Evolutionary conservation across 805 yeast genomes (phyloP).

Genomic region (Candida nemodendra): DNA sequence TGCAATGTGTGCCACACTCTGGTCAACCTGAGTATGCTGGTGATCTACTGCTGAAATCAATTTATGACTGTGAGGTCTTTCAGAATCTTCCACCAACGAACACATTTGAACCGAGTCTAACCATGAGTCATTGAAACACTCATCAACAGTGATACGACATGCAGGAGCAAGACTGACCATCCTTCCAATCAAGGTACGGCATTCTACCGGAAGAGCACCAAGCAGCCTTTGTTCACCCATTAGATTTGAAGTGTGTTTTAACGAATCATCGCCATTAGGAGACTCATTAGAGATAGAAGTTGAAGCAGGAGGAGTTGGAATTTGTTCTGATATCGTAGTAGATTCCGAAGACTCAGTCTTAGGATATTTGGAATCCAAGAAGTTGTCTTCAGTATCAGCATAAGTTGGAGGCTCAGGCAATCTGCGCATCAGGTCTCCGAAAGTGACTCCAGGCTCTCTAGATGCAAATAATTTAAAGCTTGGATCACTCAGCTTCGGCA

Average conservation of each 20-base stretch:
- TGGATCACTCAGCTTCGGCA: constrained; percentile 77
- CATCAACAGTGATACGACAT: constrained; percentile 77
- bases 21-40: constrained; percentile 85
- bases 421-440: constrained; percentile 58
- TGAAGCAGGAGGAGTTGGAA: constrained; percentile 23
- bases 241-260: constrained; percentile 57
- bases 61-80: constrained; percentile 36
- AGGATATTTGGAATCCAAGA: constrained; percentile 5
- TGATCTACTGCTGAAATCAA: constrained; percentile 56
- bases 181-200: constrained; percentile 62
- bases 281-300: constrained; percentile 18
- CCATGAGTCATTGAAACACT: constrained; percentile 74
- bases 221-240: constrained; percentile 72
- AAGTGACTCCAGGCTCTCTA: constrained; percentile 64
- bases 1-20: constrained; percentile 93
- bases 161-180: constrained; percentile 89
- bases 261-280: constrained; percentile 15
- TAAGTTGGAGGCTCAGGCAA: constrained; percentile 49
- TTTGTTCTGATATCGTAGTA: constrained; percentile 6
- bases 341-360: constrained; percentile 1
- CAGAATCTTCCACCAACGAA: constrained; percentile 45
- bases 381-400: constrained; percentile 12
- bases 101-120: constrained; percentile 65
- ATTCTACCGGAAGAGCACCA: constrained; percentile 67
- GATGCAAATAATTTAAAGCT: constrained; percentile 82